These are phyloP conservation scores for Trichoderma reesei DNA, from an alignment of 495 filamentous ascomycete genomes.

Conservation along the genomic window DNA sequence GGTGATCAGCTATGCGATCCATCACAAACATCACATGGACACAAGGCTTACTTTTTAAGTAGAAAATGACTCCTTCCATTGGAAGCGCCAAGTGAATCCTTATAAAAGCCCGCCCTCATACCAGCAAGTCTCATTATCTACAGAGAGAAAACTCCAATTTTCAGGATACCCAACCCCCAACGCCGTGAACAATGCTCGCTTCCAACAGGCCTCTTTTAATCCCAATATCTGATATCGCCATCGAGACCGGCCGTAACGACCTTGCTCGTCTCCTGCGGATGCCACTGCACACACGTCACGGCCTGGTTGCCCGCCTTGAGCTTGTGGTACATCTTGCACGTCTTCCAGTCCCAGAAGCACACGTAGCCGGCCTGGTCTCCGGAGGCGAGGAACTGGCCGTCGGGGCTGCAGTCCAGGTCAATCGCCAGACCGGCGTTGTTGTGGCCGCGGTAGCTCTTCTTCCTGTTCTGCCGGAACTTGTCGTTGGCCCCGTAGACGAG, in stretches of 20 bases:
- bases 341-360: constrained; percentile 99
- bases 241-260: constrained; percentile 84
- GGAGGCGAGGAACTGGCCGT: constrained; percentile 75
- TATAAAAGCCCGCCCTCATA: too few relatives aligned
- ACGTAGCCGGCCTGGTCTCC: constrained; percentile 82
- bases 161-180: constrained; percentile 1
- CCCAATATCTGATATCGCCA: constrained; percentile 89
- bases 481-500: constrained; percentile 88
- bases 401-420: constrained; percentile 78
- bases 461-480: constrained; percentile 93
- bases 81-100: too few relatives aligned
- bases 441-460: constrained; percentile 92
- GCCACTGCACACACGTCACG: constrained; percentile 78
- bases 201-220: constrained; percentile 40
- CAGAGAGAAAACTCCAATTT: neutral
- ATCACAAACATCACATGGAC: too few relatives aligned
- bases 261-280: constrained; percentile 90
- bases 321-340: constrained; percentile 96
- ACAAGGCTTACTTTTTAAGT: too few relatives aligned
- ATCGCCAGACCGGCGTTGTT: constrained; percentile 92
- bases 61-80: too few relatives aligned
- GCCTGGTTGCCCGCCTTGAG: constrained; percentile 70
- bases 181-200: constrained; percentile 6
- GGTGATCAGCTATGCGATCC: too few relatives aligned
- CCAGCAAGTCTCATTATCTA: too few relatives aligned